A percentile compares a stretch with the other conserved stretches of the same genome.
Evolutionary conservation across 2,329 filamentous ascomycete species (phyloP).

Genomic region (Neonectria coccinea): DNA sequence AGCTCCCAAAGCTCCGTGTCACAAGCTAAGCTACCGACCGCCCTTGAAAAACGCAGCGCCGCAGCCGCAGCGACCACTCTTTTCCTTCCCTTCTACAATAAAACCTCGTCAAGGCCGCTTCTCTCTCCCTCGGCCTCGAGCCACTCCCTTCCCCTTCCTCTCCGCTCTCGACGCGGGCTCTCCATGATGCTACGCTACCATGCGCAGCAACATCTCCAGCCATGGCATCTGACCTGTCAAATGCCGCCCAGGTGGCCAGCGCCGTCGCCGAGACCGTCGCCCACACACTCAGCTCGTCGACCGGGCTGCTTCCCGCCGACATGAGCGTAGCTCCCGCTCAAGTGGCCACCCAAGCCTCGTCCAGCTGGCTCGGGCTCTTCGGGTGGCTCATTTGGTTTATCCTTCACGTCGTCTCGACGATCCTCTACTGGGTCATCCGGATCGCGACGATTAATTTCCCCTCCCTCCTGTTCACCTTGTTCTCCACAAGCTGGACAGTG

Average conservation of each 20-base stretch:
- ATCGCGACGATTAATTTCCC: slow-evolving; percentile 91
- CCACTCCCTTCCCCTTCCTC: slow-evolving; percentile 29
- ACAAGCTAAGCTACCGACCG: slow-evolving; percentile 45
- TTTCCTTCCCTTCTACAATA: slow-evolving; percentile 42
- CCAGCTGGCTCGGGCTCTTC: slow-evolving; percentile 69
- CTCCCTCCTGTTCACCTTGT: slow-evolving; percentile 87
- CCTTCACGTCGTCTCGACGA: slow-evolving; percentile 66
- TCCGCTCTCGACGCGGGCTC: slow-evolving; percentile 35
- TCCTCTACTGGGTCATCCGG: slow-evolving; percentile 83
- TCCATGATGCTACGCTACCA: slow-evolving; percentile 53
- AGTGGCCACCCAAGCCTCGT: slow-evolving; percentile 54
- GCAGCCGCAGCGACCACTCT: slow-evolving; percentile 33
- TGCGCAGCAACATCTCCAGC: slow-evolving; percentile 48
- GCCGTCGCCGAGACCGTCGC: slow-evolving; percentile 50
- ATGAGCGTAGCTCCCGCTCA: slow-evolving; percentile 52
- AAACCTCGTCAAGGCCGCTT: slow-evolving; percentile 23
- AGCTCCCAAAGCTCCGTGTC: slow-evolving; percentile 45
- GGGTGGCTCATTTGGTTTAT: slow-evolving; percentile 66
- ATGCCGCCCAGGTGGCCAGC: slow-evolving; percentile 50
- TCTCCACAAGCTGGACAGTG: slow-evolving; percentile 93
- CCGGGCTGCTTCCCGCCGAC: slow-evolving; percentile 50
- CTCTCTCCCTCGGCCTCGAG: slow-evolving; percentile 25
- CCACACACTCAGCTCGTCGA: slow-evolving; percentile 48
- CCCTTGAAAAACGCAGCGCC: slow-evolving; percentile 33
- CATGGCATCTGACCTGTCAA: slow-evolving; percentile 58